These are phyloP conservation scores for Ophiostoma tasmaniense DNA, from an alignment of 2,329 filamentous ascomycete genomes.

Conservation along the genomic window DNA sequence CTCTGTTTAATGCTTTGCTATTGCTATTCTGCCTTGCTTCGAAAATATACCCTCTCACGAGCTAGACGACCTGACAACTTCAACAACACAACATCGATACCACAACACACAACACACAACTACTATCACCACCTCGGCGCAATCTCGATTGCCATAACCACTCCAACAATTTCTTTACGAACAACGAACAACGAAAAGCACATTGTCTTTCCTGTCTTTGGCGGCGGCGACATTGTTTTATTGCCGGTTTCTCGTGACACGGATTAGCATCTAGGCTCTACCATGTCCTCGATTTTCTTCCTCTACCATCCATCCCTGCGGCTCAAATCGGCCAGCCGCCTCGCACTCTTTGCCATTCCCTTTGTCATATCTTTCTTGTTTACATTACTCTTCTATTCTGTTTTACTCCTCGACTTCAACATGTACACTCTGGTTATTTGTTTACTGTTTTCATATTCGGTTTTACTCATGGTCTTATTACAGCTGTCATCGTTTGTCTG, in stretches of 20 bases:
- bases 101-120: background rate
- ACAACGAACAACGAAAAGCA: background rate
- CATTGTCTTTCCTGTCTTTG: background rate
- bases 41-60: conserved; percentile 5
- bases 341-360: background rate
- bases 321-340: background rate
- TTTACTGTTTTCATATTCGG: background rate
- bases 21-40: conserved; percentile 3
- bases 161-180: background rate
- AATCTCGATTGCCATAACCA: background rate
- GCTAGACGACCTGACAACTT: background rate
- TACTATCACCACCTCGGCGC: too few relatives aligned
- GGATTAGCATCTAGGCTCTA: background rate
- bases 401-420: background rate
- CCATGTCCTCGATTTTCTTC: background rate
- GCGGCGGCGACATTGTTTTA: background rate
- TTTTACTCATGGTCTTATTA: background rate
- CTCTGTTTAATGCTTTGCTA: background rate
- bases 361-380: background rate
- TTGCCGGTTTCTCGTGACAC: background rate
- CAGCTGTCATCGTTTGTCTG: background rate
- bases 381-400: background rate
- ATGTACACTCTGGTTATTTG: background rate
- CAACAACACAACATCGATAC: background rate
- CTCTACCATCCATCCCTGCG: background rate